Evolutionary conservation across 805 yeast species (phyloP), one percentile per base, ranked within the genome.

Genomic region (Cephaloascus fragrans): DNA sequence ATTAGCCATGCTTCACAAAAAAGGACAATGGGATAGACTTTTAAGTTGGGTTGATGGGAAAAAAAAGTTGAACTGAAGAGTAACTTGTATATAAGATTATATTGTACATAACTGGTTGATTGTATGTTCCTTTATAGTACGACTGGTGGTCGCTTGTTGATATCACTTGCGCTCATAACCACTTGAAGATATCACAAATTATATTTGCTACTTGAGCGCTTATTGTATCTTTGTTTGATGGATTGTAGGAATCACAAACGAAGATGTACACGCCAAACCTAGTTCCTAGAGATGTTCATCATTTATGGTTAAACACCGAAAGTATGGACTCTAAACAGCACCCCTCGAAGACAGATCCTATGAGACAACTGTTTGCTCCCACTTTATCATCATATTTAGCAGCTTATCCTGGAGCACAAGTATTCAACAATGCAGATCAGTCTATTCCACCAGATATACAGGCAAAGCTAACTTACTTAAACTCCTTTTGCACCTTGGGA

Each of bases 1-100:
- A 16, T 64, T 93, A 43, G 97, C 97, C 1, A 90, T 93, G 88
- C 57, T 93, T 38, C 97, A 93, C 59, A 93, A 93, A 61, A 81
- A 81, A 56, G 96, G 96, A 4, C 87, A 88, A 55, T 90, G 97
- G 97, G 95, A 88, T 53, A 57, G 67, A n/a, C 33, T 31, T 9
- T 31, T 31, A 14, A 31, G 15, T 16, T 31, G 33, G 33, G 33
- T 9, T 6, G 18, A 31, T 14, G 15, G 15, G 10, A 12, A 23
- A 12, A 23, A 23, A 6, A 23, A 12, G 12, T 23, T 23, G 28
- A 8, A 6, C 28, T 23, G 28, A 23, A n/a, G n/a, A n/a, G n/a
- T n/a, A n/a, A n/a, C n/a, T n/a, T n/a, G n/a, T n/a, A n/a, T n/a
- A n/a, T n/a, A n/a, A n/a, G n/a, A n/a, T n/a, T n/a, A n/a, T 23